Percentiles rank a stretch among this genome's conserved stretches.
phyloP scores from a whole-genome alignment of 108 stramenopile genomes.

The Cyclostephanos invisitatus region DNA sequence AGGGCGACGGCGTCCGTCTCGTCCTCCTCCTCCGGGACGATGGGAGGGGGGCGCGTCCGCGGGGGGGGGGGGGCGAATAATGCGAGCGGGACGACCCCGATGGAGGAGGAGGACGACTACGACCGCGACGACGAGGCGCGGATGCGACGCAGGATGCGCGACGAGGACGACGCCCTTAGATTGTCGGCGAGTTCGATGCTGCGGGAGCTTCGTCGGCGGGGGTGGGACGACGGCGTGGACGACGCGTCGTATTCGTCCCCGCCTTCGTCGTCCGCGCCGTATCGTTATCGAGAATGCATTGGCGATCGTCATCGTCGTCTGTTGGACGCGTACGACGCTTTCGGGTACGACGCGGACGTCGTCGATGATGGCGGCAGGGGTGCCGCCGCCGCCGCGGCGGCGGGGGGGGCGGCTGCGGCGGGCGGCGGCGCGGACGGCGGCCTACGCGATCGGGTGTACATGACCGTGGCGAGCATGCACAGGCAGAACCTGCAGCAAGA shows the following conservation, averaged over 20 bases:
- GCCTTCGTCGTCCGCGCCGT: neutral
- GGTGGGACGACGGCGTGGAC: too few relatives aligned
- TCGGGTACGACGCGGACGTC: neutral
- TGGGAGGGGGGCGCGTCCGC: neutral
- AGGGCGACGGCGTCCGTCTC: neutral
- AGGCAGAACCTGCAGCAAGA: conserved; percentile 5
- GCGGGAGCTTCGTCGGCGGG: neutral
- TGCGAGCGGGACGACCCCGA: neutral
- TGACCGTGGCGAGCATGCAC: conserved; percentile 26
- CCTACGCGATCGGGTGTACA: conserved; percentile 20
- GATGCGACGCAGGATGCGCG: neutral
- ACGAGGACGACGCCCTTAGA: neutral
- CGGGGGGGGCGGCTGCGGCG: too few relatives aligned
- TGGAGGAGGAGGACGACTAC: too few relatives aligned
- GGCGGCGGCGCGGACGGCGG: too few relatives aligned
- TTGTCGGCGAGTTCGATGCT: neutral
- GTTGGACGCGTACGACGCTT: too few relatives aligned
- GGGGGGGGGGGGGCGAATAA: neutral
- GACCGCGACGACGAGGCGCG: too few relatives aligned
- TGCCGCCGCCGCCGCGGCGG: too few relatives aligned
- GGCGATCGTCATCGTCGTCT: too few relatives aligned
- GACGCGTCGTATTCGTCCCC: too few relatives aligned
- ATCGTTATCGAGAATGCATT: too few relatives aligned
- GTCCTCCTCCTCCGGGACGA: conserved; percentile 14
- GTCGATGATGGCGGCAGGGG: neutral